Base-by-base conservation (phyloP, 805 yeast genomes). In the Candida parachauliodes region DNA sequence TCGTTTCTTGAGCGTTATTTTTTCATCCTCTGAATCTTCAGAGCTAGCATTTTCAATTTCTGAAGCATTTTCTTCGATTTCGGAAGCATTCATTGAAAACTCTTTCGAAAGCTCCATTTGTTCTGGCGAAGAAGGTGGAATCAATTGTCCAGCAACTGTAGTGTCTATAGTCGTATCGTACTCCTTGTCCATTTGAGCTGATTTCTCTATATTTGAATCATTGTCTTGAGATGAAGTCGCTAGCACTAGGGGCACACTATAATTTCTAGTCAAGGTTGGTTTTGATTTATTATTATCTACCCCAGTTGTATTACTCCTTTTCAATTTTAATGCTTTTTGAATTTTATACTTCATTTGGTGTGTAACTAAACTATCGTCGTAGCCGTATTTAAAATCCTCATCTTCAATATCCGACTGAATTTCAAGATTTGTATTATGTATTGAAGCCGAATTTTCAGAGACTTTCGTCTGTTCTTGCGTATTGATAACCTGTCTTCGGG, bases 401-500 rank as follows among this genome's bases (percentile, higher is more conserved):
- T 9, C 21, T 14, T 28, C 34, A 10, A 42, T 40, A 25, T 50
- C 48, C 14, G 49, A 32, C 32, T 44, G 30, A 14, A 40, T 38
- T 34, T 48, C 47, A 11, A 29, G 5, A 17, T 32, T 32, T 7
- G 28, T 23, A 3, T 15, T 16, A 17, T 23, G 7, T 3, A 32
- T 14, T 8, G 23, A 8, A 3, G 15, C 35, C 3, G n/a, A 3
- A 8, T 30, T 21, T 11, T 32, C 28, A 3, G 11, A 6, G 3
- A 6, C 9, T 8, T 34, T 36, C 3, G 17, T 16, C 19, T 40
- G 47, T 30, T 57, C 62, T 38, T 55, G 59, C 7, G 61, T 54
- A 37, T 54, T 54, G 1, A 45, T 16, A 1, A 67, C 72, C 40
- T 67, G 70, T 6, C 60, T 49, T n/a, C 63, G 45, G 16, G 59